Evolutionary conservation across 2,329 filamentous ascomycete genomes (phyloP), one percentile per base, ranked within the genome.

Genomic region (Pestalotiopsis sp.): DNA sequence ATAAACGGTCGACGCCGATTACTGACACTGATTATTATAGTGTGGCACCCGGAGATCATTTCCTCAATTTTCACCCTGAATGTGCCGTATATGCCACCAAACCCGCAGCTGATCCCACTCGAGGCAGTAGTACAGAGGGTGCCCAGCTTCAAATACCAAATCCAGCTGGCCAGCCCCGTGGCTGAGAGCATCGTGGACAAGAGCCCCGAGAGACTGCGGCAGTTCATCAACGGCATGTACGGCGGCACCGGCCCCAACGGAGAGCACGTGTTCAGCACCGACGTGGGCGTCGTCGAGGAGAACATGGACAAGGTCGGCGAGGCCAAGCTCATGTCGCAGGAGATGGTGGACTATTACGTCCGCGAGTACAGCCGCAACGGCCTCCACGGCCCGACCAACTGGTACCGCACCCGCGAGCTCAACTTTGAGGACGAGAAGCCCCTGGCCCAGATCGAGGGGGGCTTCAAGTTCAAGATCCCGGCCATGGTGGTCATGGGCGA

Each of bases 71-170:
- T 97, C 82, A 88, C 88, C 72, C 83, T 97, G 70, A 96, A 93
- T 81, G 95, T 93, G 36, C 93, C 95, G 0, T 97, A 91, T 78
- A 75, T 76, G 3, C 79, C 88, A 2, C 91, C 92, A 0, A 69
- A 71, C 7, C 72, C 82, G 78, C 66, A 79, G 77, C 93, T 83
- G 76, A 71, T 87, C 17, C 82, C 89, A 1, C 82, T 91, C 2
- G 87, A 91, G 74, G 80, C 87, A n/a, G 71, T 92, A 36, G 87
- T 92, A 59, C 76, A 84, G 67, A 75, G 78, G 23, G 74, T 93
- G 55, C 90, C 91, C 58, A 92, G 92, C 75, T 95, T 97, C 76
- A 85, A 81, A 14, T 99, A 99, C 80, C 95, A 98, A 84, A 78
- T 96, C 60, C 93, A 97, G 72, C 87, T 98, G 65, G 87, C 86